Percentiles rank a stretch among this genome's conserved stretches.
These are phyloP conservation scores for Blastomyces emzantsi DNA, from an alignment of 2,329 filamentous ascomycete species.

Conservation along the genomic window DNA sequence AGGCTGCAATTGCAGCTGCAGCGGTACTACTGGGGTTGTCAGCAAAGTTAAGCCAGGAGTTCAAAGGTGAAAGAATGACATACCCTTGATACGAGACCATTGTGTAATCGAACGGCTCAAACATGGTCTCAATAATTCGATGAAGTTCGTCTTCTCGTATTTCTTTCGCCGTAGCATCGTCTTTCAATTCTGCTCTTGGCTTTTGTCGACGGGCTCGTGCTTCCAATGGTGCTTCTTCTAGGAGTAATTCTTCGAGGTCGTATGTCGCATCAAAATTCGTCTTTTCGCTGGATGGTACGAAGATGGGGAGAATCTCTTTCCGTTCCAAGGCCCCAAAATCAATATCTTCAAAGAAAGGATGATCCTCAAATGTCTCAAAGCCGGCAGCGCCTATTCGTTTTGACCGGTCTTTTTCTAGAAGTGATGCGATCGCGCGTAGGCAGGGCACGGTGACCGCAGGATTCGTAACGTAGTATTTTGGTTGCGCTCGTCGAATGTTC, in stretches of 20 bases:
- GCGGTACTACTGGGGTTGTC: conserved; percentile 22
- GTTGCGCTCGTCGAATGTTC: conserved; percentile 70
- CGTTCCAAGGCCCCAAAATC: conserved; percentile 77
- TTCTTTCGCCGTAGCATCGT: conserved; percentile 90
- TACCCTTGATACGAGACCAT: conserved; percentile 67
- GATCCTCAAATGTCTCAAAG: conserved; percentile 76
- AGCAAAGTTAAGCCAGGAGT: conserved; percentile 14
- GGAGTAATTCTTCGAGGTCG: conserved; percentile 82
- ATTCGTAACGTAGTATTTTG: conserved; percentile 84
- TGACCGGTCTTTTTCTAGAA: conserved; percentile 70
- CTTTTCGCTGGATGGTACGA: conserved; percentile 90
- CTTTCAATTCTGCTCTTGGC: conserved; percentile 80
- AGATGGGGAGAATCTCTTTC: conserved; percentile 85
- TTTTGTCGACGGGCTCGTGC: conserved; percentile 89
- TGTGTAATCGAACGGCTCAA: conserved; percentile 93
- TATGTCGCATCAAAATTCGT: conserved; percentile 99
- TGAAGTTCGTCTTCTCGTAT: conserved; percentile 92
- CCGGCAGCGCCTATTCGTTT: conserved; percentile 72
- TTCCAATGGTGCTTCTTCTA: conserved; percentile 92
- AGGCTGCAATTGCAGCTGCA: conserved; percentile 34
- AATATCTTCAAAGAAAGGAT: conserved; percentile 80
- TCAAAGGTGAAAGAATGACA: conserved; percentile 22
- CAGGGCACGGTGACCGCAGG: conserved; percentile 84
- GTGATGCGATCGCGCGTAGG: conserved; percentile 74
- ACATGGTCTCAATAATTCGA: conserved; percentile 86